phyloP scores from a whole-genome alignment of 1,284 basidiomycete genomes.

The Apiotrichum porosum region DNA sequence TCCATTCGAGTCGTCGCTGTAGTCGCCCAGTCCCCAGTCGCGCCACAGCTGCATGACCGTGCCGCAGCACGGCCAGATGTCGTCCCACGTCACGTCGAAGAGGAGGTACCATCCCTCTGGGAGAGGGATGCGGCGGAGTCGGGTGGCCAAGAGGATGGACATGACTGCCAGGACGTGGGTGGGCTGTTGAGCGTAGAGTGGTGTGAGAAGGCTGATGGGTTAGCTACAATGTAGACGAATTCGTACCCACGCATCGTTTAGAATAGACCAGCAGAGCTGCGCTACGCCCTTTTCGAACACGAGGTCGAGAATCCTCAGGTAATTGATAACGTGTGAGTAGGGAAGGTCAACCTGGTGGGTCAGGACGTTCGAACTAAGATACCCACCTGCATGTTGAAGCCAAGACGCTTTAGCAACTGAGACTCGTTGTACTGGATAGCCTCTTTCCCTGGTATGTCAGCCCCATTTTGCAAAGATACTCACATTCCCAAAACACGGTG shows the following conservation, averaged over 20 bases:
- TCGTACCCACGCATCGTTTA: slow-evolving; percentile 75
- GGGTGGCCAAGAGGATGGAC: slow-evolving; percentile 69
- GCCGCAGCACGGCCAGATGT: slow-evolving; percentile 74
- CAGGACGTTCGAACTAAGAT: too few species aligned
- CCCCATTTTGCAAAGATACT: not conserved
- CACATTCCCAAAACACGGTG: slow-evolving; percentile 46
- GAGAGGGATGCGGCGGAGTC: slow-evolving; percentile 64
- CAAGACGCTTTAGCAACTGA: slow-evolving; percentile 91
- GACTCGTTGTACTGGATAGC: slow-evolving; percentile 91
- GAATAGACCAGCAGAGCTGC: slow-evolving; percentile 75
- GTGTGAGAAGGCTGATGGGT: slow-evolving; percentile 70
- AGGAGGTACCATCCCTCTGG: slow-evolving; percentile 82
- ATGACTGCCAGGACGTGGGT: slow-evolving; percentile 84
- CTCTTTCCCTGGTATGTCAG: slow-evolving; percentile 37
- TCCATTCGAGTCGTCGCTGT: slow-evolving; percentile 48
- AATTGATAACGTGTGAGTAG: slow-evolving; percentile 92
- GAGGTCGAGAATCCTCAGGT: slow-evolving; percentile 82
- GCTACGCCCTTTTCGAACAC: slow-evolving; percentile 62
- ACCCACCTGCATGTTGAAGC: slow-evolving; percentile 75
- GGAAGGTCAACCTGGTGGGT: slow-evolving; percentile 70
- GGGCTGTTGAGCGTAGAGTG: slow-evolving; percentile 80
- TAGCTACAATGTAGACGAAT: not conserved
- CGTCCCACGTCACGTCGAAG: slow-evolving; percentile 79
- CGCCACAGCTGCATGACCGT: slow-evolving; percentile 67
- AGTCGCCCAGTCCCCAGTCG: slow-evolving; percentile 32